Conservation (phyloP, 805 yeast genomes). For the Yarrowia deformans region DNA sequence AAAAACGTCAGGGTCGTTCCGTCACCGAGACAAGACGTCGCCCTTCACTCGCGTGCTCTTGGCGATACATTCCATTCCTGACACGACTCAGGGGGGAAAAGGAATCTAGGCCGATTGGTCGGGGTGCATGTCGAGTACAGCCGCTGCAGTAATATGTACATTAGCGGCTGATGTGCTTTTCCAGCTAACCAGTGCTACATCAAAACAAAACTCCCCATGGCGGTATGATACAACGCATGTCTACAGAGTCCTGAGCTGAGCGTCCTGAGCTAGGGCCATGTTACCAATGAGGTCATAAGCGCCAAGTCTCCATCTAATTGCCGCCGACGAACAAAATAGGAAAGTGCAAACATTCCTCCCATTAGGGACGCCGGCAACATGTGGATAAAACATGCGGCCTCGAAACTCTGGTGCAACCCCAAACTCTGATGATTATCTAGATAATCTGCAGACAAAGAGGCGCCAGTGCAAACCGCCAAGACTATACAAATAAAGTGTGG, state of each 20-base stretch:
- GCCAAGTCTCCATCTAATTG: too few species aligned
- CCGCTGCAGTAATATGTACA: neutral
- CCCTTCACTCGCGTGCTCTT: neutral
- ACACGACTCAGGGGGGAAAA: neutral
- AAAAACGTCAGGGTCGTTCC: too few species aligned
- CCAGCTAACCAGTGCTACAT: too few species aligned
- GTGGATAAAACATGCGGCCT: conserved; percentile 1
- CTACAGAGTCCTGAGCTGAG: too few species aligned
- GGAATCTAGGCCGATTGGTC: conserved; percentile 8
- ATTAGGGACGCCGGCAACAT: neutral
- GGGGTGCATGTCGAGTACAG: neutral
- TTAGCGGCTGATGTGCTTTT: neutral
- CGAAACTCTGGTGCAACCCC: conserved; percentile 17
- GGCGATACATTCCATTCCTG: conserved; percentile 8
- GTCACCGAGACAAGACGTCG: too few species aligned
- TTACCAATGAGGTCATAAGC: too few species aligned
- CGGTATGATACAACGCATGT: too few species aligned
- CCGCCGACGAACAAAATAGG: too few species aligned
- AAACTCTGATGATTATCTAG: conserved; percentile 35
- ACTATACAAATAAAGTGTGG: neutral
- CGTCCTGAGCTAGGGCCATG: too few species aligned
- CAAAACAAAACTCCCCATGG: too few species aligned
- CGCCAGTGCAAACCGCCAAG: conserved; percentile 1
- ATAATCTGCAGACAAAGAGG: conserved; percentile 33
- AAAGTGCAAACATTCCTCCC: conserved; percentile 11